A percentile compares a stretch with the other conserved stretches of the same genome.
These are phyloP conservation scores for Celoporthe dispersa DNA, from an alignment of 2,329 filamentous ascomycete species.

Conservation along the genomic window DNA sequence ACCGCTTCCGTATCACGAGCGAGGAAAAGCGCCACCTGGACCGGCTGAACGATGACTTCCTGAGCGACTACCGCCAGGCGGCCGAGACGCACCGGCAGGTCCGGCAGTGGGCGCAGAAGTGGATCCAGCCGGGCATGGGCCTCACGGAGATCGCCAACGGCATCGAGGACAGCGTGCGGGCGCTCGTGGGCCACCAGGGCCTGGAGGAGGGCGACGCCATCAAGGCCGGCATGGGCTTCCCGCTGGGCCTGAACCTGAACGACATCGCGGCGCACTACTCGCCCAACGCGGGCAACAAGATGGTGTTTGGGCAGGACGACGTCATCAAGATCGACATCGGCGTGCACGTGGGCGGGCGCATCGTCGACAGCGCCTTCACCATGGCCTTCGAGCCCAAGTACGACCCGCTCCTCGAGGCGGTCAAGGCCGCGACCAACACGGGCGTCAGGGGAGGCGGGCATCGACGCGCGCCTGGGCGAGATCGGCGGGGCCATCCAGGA, in stretches of 20 bases:
- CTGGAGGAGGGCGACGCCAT: conserved; percentile 77
- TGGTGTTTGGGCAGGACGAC: conserved; percentile 71
- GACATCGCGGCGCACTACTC: conserved; percentile 84
- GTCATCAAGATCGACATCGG: conserved; percentile 86
- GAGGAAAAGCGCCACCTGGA: conserved; percentile 86
- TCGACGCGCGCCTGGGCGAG: conserved; percentile 87
- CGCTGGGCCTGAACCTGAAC: conserved; percentile 80
- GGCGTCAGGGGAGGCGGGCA: conserved; percentile 89
- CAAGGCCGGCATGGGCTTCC: conserved; percentile 80
- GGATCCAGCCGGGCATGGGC: conserved; percentile 77
- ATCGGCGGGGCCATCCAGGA: conserved; percentile 86
- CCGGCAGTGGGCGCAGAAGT: conserved; percentile 78
- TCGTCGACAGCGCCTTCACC: conserved; percentile 82
- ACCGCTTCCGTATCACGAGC: conserved; percentile 76
- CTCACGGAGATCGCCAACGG: conserved; percentile 81
- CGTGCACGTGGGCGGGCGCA: conserved; percentile 78
- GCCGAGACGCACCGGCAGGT: conserved; percentile 83
- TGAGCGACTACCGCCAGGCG: conserved; percentile 77
- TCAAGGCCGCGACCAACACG: conserved; percentile 80
- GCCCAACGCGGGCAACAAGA: conserved; percentile 82
- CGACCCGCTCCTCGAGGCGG: conserved; percentile 73
- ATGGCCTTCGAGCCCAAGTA: conserved; percentile 76
- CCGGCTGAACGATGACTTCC: conserved; percentile 77
- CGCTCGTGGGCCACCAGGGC: conserved; percentile 74
- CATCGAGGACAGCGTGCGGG: conserved; percentile 79